Evolutionary conservation across 2,329 filamentous ascomycete genomes (phyloP), one percentile per base, ranked within the genome.

Genomic region (Emmonsiellopsis sp.): DNA sequence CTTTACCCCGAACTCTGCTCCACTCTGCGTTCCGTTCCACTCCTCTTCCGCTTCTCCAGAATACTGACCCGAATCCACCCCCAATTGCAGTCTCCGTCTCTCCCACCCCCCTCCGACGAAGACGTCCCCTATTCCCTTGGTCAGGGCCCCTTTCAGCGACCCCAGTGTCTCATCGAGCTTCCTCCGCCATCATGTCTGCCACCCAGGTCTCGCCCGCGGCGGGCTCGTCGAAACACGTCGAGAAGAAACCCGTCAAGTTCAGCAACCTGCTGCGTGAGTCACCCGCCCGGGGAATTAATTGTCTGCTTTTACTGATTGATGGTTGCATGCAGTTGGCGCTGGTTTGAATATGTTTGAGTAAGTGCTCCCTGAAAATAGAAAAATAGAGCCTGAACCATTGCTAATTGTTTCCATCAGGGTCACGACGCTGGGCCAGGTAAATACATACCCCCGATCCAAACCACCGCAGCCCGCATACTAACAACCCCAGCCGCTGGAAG

Each of bases 211-310:
- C 56, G 14, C 52, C 61, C 36, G 57, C 59, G 21, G 60, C 63
- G 32, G 55, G 53, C 40, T 44, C 56, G 27, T 74, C 76, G 70
- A 72, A 76, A 71, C 76, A 72, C 73, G 77, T 94, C 71, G 91
- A 96, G 86, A 97, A 97, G 87, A 97, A 97, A 84, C 93, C 93
- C 62, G 83, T 98, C 83, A 97, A 96, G 84, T 97, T 97, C 82
- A 95, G 90, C 79, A 98, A 98, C 78, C 75, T 98, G 82, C 79
- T 98, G 68, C 83, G 78, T 82, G 68, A 69, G 78, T 77, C 39
- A 39, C 44, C 39, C 42, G 44, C 34, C 36, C 36, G 36, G 32
- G 10, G 9, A 49, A n/a, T 2, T 3, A 7, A 10, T 6, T 37
- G 1, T 17, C 9, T 13, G 37, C 13, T 6, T 42, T 42, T 33